Evolutionary conservation across 768 basidiomycete genomes (phyloP).

Genomic region (Mycena crocata): DNA sequence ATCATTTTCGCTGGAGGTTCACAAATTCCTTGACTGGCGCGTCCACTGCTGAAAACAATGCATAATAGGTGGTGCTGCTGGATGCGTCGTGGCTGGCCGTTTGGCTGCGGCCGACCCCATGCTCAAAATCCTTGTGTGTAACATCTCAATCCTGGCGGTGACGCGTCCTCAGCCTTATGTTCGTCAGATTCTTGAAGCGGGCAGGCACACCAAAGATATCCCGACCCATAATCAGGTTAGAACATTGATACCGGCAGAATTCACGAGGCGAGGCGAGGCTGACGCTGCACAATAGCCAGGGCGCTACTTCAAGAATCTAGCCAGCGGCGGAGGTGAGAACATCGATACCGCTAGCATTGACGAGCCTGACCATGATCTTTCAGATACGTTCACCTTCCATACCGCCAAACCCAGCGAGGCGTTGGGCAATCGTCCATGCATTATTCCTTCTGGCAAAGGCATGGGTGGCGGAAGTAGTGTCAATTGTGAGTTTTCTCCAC

Average conservation of each 20-base stretch:
- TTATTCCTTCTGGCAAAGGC: slow-evolving; percentile 60
- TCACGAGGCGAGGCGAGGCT: no score
- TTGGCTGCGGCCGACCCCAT: slow-evolving; percentile 64
- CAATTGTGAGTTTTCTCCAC: slow-evolving; percentile 57
- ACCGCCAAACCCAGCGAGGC: slow-evolving; percentile 55
- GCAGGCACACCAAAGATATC: slow-evolving; percentile 60
- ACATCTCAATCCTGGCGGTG: background rate
- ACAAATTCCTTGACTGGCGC: background rate
- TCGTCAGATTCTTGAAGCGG: slow-evolving; percentile 66
- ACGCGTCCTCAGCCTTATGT: background rate
- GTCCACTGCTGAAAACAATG: background rate
- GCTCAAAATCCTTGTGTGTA: slow-evolving; percentile 64
- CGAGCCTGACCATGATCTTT: no score
- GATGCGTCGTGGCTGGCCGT: slow-evolving; percentile 67
- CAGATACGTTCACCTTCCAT: slow-evolving; percentile 59
- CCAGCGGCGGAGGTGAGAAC: slow-evolving; percentile 45
- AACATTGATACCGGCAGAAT: no score
- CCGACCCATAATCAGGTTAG: slow-evolving; percentile 55
- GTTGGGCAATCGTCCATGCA: slow-evolving; percentile 54
- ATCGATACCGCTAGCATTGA: no score
- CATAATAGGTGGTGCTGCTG: slow-evolving; percentile 61
- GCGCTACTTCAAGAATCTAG: slow-evolving; percentile 57
- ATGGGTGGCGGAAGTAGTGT: slow-evolving; percentile 74
- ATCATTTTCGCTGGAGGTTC: slow-evolving; percentile 64
- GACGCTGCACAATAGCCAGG: no score